Conservation (phyloP, 805 yeast species). For the Schizosaccharomyces cryophilus region DNA sequence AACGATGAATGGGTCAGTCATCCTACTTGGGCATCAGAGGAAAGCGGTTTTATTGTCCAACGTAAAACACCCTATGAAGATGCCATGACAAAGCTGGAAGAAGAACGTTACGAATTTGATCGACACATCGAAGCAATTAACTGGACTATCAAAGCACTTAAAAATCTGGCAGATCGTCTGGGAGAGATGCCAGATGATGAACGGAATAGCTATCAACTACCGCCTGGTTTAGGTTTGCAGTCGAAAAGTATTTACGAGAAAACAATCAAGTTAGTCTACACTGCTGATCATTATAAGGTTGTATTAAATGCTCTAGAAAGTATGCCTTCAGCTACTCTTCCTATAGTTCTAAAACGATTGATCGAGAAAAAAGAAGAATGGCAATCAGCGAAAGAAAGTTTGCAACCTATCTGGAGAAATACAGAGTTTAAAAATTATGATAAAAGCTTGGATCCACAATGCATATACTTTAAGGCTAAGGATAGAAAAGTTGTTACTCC, state of each 20-base stretch:
- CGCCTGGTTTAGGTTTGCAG: constrained; percentile 81
- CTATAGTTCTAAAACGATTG: constrained; percentile 70
- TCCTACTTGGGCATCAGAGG: constrained; percentile 99
- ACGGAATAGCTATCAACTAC: constrained; percentile 59
- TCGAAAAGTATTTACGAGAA: constrained; percentile 80
- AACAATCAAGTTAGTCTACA: constrained; percentile 77
- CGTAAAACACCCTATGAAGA: constrained; percentile 96
- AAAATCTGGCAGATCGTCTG: constrained; percentile 80
- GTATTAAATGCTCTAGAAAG: constrained; percentile 90
- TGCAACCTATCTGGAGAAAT: constrained; percentile 98
- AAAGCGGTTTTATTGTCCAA: constrained; percentile 96
- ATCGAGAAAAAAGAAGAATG: constrained; percentile 98
- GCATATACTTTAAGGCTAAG: constrained; percentile 86
- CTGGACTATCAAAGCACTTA: constrained; percentile 83
- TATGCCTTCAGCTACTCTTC: constrained; percentile 84
- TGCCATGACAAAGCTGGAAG: constrained; percentile 79
- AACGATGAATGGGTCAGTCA: constrained; percentile 99
- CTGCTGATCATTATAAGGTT: constrained; percentile 82
- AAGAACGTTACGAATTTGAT: constrained; percentile 93
- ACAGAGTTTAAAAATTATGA: constrained; percentile 84
- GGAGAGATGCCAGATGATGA: constrained; percentile 85
- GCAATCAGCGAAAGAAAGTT: constrained; percentile 92
- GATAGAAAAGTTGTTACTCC: constrained; percentile 81
- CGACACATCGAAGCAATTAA: constrained; percentile 84
- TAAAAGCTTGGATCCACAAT: constrained; percentile 84